Evolutionary conservation across 2,329 filamentous ascomycete species (phyloP), one percentile per base, ranked within the genome.

Genomic region (Ophiostoma himal-ulmi): DNA sequence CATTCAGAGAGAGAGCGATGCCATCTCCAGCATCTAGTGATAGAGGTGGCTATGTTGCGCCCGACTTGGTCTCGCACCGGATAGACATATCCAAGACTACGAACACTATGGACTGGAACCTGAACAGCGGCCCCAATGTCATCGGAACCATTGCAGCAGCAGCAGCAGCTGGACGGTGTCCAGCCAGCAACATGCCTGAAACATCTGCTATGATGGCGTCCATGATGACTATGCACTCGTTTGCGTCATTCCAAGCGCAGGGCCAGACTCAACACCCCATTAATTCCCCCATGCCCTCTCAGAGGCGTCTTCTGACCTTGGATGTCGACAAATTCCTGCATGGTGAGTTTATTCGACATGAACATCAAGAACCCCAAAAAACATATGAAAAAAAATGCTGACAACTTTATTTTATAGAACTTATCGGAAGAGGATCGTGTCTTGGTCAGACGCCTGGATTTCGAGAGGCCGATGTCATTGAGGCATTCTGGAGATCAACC

Each of bases 381-480:
- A 22, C 6, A 10, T 3, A 65, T 20, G 0, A 54, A 5, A 10
- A 57, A 26, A 3, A n/a, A 39, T 37, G n/a, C 48, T 57, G 26
- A 65, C 66, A 5, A 22, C 30, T 30, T 10, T 22, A 14, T 22
- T 30, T 26, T 20, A n/a, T 69, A 78, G 78, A 78, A 72, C 69
- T 80, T n/a, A 74, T 74, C 3, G 48, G 70, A 0, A 73, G 75
- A 0, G 75, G 71, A 1, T 75, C 75, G 0, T 80, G 78, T 69
- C 72, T 80, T 0, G 78, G 77, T 1, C 72, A 76, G 39, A 72
- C 77, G 3, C 77, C 78, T 1, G 78, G 78, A 0, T 76, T 79
- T 68, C 75, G 75, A 17, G 72, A 72, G 22, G 37, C 57, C 17
- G 77, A 78, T 57, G 75, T 80, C 20, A 76, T 79, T 44, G 62